Conservation (phyloP, 2,329 filamentous ascomycete species). For the Fusarium tupiense region DNA sequence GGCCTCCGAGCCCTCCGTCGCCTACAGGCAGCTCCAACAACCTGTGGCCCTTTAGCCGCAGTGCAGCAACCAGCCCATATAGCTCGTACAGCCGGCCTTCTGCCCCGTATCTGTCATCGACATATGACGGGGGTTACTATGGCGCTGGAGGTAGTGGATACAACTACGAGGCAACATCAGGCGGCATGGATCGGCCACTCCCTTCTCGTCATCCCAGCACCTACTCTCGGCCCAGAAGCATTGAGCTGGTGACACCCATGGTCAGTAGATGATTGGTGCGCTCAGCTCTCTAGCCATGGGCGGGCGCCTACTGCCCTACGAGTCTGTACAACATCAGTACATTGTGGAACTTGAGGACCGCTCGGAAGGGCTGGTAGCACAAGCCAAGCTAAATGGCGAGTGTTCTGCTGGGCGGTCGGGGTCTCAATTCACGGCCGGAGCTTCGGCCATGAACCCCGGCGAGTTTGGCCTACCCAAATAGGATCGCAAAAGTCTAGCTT, state of each 20-base stretch:
- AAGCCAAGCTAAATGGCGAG: slow-evolving; percentile 5
- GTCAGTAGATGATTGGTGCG: slow-evolving; percentile 55
- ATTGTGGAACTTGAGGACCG: slow-evolving; percentile 2
- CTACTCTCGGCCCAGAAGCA: slow-evolving; percentile 69
- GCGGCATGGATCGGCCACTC: slow-evolving; percentile 63
- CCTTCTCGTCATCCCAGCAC: slow-evolving; percentile 64
- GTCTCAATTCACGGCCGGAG: slow-evolving; percentile 22
- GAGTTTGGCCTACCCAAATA: slow-evolving; percentile 29
- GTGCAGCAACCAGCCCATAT: slow-evolving; percentile 61
- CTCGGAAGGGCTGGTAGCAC: slow-evolving; percentile 14
- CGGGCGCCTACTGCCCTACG: not conserved
- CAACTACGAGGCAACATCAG: slow-evolving; percentile 47
- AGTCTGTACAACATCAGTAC: slow-evolving; percentile 5
- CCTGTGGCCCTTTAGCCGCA: slow-evolving; percentile 66
- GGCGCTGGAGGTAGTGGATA: slow-evolving; percentile 48
- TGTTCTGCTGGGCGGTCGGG: not conserved
- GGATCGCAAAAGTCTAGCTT: slow-evolving; percentile 38
- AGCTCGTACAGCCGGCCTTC: slow-evolving; percentile 59
- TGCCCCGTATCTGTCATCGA: slow-evolving; percentile 59
- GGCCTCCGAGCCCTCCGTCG: slow-evolving; percentile 65
- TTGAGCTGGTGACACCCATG: slow-evolving; percentile 71
- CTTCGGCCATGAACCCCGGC: slow-evolving; percentile 28
- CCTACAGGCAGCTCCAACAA: slow-evolving; percentile 56
- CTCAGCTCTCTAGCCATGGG: not conserved
- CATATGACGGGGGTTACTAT: slow-evolving; percentile 59